phyloP scores from a whole-genome alignment of 768 basidiomycete genomes.

The Tremella mesenterica region DNA sequence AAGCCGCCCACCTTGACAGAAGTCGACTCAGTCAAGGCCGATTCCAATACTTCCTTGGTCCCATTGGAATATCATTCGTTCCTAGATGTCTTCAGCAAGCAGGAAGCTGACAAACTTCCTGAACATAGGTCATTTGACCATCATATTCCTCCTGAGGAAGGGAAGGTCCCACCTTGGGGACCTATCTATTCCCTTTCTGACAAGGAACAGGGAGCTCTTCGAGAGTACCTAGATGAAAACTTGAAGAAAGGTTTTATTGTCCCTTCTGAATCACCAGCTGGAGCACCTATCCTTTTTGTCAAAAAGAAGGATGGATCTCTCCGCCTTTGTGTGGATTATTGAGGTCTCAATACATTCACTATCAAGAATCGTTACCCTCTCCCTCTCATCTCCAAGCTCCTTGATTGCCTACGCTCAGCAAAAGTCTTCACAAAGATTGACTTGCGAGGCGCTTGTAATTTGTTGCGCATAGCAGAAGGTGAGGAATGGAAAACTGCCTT shows the following conservation, averaged over 20 bases:
- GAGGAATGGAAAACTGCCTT: conserved; percentile 50
- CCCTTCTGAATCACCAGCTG: too few relatives aligned
- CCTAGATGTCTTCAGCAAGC: background rate
- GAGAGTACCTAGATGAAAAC: conserved; percentile 23
- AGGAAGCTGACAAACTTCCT: background rate
- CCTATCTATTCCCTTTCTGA: conserved; percentile 25
- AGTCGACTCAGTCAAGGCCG: background rate
- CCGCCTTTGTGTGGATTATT: too few relatives aligned
- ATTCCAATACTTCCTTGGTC: too few relatives aligned
- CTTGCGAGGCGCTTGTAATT: conserved; percentile 48
- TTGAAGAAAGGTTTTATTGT: conserved; percentile 16
- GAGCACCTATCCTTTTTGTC: too few relatives aligned
- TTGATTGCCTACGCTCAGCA: conserved; percentile 15
- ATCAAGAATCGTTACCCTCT: conserved; percentile 14
- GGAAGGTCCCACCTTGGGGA: conserved; percentile 13
- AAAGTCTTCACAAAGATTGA: conserved; percentile 35
- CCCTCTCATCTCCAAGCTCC: conserved; percentile 18
- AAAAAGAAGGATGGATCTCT: conserved; percentile 28
- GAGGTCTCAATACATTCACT: conserved; percentile 53
- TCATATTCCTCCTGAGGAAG: conserved; percentile 10
- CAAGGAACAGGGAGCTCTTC: conserved; percentile 15
- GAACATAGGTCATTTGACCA: background rate
- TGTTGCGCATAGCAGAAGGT: conserved; percentile 46
- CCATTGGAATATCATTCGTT: conserved; percentile 1
- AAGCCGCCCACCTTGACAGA: background rate